Base-by-base conservation (phyloP, 1,284 basidiomycete species). In the Tetrapyrgos nigripes region DNA sequence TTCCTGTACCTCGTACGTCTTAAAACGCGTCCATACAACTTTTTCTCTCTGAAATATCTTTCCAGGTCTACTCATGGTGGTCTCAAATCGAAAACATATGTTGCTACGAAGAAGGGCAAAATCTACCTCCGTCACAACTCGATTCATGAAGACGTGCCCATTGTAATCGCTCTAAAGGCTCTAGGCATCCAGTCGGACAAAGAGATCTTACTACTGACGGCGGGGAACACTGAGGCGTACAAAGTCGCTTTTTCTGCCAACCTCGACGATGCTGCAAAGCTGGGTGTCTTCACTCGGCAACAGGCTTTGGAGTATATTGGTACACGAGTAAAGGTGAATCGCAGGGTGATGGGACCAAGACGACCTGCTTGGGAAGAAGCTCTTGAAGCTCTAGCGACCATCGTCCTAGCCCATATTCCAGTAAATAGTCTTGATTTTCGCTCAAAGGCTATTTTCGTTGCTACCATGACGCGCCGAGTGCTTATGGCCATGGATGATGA, bases 51-150 rank as follows among this genome's bases (percentile, higher is more conserved):
- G 11, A 51, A 9, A 28, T 28, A 29, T 43, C 55, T 27, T 43
- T 47, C 6, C 59, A 96, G 94, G 53, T 97, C 97, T 5, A 99
- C 98, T 17, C 96, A 98, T 70, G 92, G 91, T 13, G 97, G 98
- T 64, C 86, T 98, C 62, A 99, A 99, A 75, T 98, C 97, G 47
- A 99, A 99, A 76, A 97, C 98, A 0, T 99, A 99, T 69, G 96
- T 99, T 44, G 87, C 89, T 4, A 97, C 96, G 14, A 98, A 98
- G 78, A 93, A 96, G 74, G 89, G 90, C 56, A 92, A 92, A 71
- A 92, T 99, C 58, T 98, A 96, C 74, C 88, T 99, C 52, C 91
- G 94, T n/a, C 97, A 99, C 80, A 99, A 99, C 76, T 98, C 95
- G 62, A 92, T 98, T 63, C 93, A 96, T 69, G 97, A 99, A 75